Conservation (phyloP, 73 alveolate species). For the Effrenium voratum region DNA sequence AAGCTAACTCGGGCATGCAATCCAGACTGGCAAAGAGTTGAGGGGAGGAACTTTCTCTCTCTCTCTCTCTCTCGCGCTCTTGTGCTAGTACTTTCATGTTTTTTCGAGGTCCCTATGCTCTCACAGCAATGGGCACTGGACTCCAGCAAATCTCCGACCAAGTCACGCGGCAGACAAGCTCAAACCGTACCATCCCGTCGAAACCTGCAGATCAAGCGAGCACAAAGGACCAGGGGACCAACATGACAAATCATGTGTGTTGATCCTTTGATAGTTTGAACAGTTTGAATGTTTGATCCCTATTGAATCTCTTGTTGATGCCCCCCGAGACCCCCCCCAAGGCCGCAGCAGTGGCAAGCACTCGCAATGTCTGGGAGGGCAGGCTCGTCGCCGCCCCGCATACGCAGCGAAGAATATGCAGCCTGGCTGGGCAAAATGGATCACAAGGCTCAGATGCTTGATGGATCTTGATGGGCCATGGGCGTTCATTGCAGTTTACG, state of each 20-base stretch:
- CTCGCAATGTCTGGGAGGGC: slow-evolving; percentile 40
- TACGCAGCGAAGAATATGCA: slow-evolving; percentile 66
- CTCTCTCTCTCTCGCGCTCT: no score
- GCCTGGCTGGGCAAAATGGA: background rate
- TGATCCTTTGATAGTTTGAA: no score
- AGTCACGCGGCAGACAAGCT: background rate
- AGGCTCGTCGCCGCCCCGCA: slow-evolving; percentile 70
- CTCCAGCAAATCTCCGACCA: background rate
- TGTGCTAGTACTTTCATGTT: no score
- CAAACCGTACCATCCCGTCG: slow-evolving; percentile 36
- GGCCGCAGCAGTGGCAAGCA: slow-evolving; percentile 2
- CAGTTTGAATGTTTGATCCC: background rate
- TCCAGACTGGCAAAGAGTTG: no score
- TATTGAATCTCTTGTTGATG: no score
- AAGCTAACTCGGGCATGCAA: no score
- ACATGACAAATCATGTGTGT: background rate
- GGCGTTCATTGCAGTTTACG: no score
- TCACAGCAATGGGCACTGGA: no score
- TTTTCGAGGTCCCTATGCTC: no score
- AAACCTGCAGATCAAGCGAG: background rate
- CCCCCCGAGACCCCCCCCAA: background rate
- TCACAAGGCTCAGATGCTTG: no score
- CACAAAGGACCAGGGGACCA: background rate
- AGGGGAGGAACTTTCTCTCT: no score
- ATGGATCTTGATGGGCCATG: no score